A percentile compares a stretch with the other conserved stretches of the same genome.
phyloP scores from a whole-genome alignment of 2,329 filamentous ascomycete species.

The Balansia obtecta region DNA sequence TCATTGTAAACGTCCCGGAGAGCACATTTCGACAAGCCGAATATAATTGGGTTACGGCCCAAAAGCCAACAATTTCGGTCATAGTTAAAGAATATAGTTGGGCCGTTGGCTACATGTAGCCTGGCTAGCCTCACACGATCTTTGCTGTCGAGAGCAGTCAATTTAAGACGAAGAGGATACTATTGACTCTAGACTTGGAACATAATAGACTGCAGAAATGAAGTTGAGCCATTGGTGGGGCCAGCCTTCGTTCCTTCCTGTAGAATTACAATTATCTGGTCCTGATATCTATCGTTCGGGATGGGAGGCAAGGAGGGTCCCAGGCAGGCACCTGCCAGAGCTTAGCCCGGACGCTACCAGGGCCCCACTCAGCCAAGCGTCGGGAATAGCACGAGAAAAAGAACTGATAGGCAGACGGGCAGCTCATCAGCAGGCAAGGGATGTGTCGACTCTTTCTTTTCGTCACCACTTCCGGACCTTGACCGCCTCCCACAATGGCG shows the following conservation, averaged over 20 bases:
- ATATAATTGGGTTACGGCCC: conserved; percentile 3
- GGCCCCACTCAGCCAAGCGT: background rate
- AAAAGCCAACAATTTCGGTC: background rate
- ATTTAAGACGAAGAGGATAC: background rate
- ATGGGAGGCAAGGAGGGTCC: too few relatives aligned
- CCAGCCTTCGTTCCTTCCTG: background rate
- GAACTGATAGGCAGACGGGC: background rate
- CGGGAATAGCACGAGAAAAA: background rate
- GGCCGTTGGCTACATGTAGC: background rate
- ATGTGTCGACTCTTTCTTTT: background rate
- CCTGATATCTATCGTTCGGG: background rate
- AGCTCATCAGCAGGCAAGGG: background rate
- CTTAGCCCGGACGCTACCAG: background rate
- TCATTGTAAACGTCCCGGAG: background rate
- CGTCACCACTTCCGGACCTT: background rate
- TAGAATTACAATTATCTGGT: too few relatives aligned
- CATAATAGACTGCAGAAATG: background rate
- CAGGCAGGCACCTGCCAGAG: too few relatives aligned
- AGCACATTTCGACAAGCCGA: background rate
- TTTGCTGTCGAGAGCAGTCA: background rate
- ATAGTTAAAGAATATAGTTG: background rate
- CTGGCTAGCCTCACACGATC: background rate
- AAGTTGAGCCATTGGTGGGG: background rate
- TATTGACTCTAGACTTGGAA: background rate
- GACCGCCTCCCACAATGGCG: conserved; percentile 5